Evolutionary conservation across 73 alveolate genomes (phyloP).

Genomic region (Diophrys sp.): DNA sequence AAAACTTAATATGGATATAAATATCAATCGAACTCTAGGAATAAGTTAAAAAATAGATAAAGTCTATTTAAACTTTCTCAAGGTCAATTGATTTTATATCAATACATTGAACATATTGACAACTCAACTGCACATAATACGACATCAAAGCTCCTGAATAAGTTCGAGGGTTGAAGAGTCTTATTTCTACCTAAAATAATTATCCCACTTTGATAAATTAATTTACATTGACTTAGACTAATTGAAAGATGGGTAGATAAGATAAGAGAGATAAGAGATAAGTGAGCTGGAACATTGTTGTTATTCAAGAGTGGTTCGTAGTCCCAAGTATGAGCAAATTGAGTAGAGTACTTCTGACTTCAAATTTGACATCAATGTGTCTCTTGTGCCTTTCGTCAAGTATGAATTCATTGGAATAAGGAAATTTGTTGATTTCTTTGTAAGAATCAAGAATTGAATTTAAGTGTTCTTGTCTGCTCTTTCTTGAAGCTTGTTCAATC

Average conservation of each 20-base stretch:
- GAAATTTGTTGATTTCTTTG: constrained; percentile 33
- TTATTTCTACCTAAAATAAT: too few species aligned
- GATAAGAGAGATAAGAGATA: constrained; percentile 30
- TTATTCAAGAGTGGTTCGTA: constrained; percentile 39
- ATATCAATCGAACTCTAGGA: too few species aligned
- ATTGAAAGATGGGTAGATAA: constrained; percentile 14
- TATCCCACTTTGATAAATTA: too few species aligned
- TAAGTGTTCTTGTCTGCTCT: constrained; percentile 33
- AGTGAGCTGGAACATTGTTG: constrained; percentile 38
- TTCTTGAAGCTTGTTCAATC: constrained; percentile 36
- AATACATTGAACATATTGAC: too few species aligned
- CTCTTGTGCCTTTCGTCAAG: constrained; percentile 50
- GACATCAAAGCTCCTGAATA: too few species aligned
- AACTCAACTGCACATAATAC: too few species aligned
- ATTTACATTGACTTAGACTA: too few species aligned
- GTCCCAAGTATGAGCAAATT: constrained; percentile 29
- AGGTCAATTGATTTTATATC: too few species aligned
- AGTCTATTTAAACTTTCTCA: too few species aligned
- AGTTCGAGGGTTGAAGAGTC: too few species aligned
- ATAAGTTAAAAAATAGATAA: too few species aligned
- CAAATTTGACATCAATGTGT: constrained; percentile 45
- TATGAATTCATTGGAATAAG: constrained; percentile 41
- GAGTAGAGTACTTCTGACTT: constrained; percentile 41
- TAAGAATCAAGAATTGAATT: constrained; percentile 49
- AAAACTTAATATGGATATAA: too few species aligned